Evolutionary conservation across 1,284 basidiomycete genomes (phyloP).

Genomic region (Malassezia brasiliensis): DNA sequence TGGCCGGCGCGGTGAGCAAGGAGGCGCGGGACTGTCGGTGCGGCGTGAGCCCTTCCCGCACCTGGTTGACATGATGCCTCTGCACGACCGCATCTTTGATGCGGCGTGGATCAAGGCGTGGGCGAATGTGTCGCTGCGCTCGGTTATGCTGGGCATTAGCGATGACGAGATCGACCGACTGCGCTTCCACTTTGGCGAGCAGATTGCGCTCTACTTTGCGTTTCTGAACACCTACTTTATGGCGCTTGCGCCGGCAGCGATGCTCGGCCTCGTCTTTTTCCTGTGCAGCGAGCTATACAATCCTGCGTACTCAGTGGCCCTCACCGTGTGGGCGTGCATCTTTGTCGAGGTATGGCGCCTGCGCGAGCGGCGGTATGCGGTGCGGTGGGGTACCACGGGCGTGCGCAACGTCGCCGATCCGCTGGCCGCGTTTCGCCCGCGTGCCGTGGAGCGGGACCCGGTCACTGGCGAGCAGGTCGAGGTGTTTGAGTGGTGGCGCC

Average conservation of each 20-base stretch:
- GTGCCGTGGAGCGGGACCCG: conserved; percentile 22
- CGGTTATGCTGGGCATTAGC: conserved; percentile 25
- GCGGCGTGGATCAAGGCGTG: conserved; percentile 35
- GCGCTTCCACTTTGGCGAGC: conserved; percentile 43
- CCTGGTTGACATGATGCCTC: conserved; percentile 38
- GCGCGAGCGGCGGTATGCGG: conserved; percentile 40
- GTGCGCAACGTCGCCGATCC: conserved; percentile 25
- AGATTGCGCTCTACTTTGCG: conserved; percentile 46
- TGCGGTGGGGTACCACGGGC: conserved; percentile 43
- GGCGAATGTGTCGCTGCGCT: conserved; percentile 24
- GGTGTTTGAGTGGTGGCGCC: conserved; percentile 46
- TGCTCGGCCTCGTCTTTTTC: conserved; percentile 35
- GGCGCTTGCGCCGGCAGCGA: conserved; percentile 30
- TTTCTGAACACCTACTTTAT: conserved; percentile 44
- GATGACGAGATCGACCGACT: conserved; percentile 37
- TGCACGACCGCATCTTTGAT: conserved; percentile 42
- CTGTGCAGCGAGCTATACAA: conserved; percentile 24
- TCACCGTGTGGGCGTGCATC: conserved; percentile 36
- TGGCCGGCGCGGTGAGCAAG: background rate
- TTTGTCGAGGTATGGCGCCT: conserved; percentile 44
- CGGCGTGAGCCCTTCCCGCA: conserved; percentile 30
- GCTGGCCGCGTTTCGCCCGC: conserved; percentile 32
- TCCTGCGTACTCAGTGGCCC: conserved; percentile 30
- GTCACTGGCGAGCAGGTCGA: conserved; percentile 40
- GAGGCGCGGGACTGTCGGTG: conserved; percentile 22